Base-by-base conservation (phyloP, 2,329 filamentous ascomycete genomes). In the Mariannaea elegans region DNA sequence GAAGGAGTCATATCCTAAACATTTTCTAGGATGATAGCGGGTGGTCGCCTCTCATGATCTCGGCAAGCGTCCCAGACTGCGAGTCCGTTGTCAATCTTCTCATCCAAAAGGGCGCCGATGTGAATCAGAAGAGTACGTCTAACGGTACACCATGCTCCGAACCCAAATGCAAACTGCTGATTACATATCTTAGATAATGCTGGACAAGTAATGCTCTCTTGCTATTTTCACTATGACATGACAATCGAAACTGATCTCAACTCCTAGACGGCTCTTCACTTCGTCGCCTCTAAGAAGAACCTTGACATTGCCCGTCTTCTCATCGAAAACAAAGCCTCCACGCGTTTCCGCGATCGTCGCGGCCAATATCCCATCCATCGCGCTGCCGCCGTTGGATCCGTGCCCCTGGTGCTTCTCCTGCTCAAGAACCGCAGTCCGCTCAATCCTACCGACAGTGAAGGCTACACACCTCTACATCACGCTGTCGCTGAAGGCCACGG, bases 311-410 rank as follows among this genome's bases (percentile, higher is more conserved):
- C 93, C 23, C 89, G 89, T 47, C 87, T 87, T 58, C 85, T 99
- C n/a, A 78, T 99, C 36, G 82, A 85, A 16, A 83, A 88, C 68
- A 90, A 91, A 58, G 94, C 93, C 12, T 93, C 90, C 4, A 87
- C 93, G 1, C 83, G 94, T 23, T 84, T 94, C 2, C 92, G 92
- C 64, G 95, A 99, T 74, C 91, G 87, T 71, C 86, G 93, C 27
- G 92, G 92, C n/a, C 94, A 97, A 73, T 87, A 97, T 57, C 86
- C 96, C 7, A 84, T 99, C 23, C 96, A 99, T 76, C 88, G 95
- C 16, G 95, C 95, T 3, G 94, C 95, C 0, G 94, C 95, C 3
- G 87, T 93, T 3, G 96, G 96, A 7, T 94, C 90, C 4, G 86
- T 90, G n/a, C 93, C 94, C 5, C 93, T 99, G 80, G 83, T 97